Conservation (phyloP, 441 rosid genomes). For the Arabidopsis lyrata region DNA sequence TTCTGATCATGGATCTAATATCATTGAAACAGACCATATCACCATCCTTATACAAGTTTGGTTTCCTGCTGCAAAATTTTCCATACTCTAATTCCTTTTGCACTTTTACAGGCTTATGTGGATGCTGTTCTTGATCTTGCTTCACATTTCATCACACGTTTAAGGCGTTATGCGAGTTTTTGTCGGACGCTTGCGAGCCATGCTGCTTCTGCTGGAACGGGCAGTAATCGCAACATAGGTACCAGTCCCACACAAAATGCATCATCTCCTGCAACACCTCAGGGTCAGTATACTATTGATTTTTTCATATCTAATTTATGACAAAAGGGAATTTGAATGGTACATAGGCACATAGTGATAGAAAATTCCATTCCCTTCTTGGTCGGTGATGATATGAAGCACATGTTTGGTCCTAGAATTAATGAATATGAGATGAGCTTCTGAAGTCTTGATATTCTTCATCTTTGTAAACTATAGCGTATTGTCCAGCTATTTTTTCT, state of each 20-base stretch:
- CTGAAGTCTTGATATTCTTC: slow-evolving; percentile 5
- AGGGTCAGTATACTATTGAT: slow-evolving; percentile 63
- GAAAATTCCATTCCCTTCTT: slow-evolving; percentile 10
- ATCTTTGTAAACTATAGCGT: slow-evolving; percentile 11
- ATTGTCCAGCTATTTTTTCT: neutral
- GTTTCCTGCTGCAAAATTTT: slow-evolving; percentile 10
- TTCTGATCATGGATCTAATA: slow-evolving; percentile 17
- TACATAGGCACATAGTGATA: slow-evolving; percentile 17
- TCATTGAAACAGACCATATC: slow-evolving; percentile 27
- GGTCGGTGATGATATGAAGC: slow-evolving; percentile 10
- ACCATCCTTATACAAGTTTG: slow-evolving; percentile 7
- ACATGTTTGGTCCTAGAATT: slow-evolving; percentile 3
- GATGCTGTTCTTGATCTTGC: slow-evolving; percentile 99
- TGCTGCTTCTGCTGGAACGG: slow-evolving; percentile 95
- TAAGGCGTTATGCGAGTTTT: slow-evolving; percentile 98
- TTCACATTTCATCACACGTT: slow-evolving; percentile 97
- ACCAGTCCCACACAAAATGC: slow-evolving; percentile 91
- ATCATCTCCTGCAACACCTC: slow-evolving; percentile 71
- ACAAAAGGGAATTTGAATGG: slow-evolving; percentile 7
- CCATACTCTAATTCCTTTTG: slow-evolving; percentile 3
- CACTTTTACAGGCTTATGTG: slow-evolving; percentile 85
- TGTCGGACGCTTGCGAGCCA: slow-evolving; percentile 98
- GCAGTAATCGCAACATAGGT: slow-evolving; percentile 86
- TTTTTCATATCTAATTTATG: slow-evolving; percentile 23
- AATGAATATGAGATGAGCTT: slow-evolving; percentile 31